Evolutionary conservation across 176 grass and related monocot species (phyloP).

Genomic region (Phoenix roebelenii): DNA sequence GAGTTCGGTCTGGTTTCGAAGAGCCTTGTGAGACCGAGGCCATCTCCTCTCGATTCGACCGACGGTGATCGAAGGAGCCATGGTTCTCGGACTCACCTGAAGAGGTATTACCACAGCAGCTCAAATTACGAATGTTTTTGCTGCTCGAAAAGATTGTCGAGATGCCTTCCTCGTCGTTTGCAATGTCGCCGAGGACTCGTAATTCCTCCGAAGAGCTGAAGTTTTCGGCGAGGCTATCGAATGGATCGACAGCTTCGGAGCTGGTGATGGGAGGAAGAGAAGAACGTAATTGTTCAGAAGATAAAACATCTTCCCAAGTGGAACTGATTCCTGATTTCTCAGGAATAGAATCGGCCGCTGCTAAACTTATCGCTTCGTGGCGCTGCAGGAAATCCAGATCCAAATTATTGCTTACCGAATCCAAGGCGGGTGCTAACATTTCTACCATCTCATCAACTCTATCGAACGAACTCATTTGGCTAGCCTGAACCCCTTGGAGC

Average conservation of each 20-base stretch:
- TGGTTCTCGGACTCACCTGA: slow-evolving; percentile 67
- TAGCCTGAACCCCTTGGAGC: slow-evolving; percentile 13
- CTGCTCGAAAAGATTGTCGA: slow-evolving; percentile 16
- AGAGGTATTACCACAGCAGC: slow-evolving; percentile 49
- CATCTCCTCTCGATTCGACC: slow-evolving; percentile 41
- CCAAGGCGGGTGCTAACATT: slow-evolving; percentile 14
- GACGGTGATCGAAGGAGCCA: slow-evolving; percentile 19
- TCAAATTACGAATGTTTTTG: slow-evolving; percentile 30
- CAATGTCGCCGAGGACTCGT: background rate
- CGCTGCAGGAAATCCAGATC: slow-evolving; percentile 22
- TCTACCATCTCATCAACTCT: slow-evolving; percentile 11
- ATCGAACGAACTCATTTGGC: slow-evolving; percentile 3
- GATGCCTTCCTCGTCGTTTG: background rate
- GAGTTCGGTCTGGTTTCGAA: slow-evolving; percentile 25
- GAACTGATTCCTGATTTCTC: background rate
- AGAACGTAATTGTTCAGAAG: slow-evolving; percentile 19
- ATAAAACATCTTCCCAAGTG: slow-evolving; percentile 13
- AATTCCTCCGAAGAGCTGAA: background rate
- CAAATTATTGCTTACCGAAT: slow-evolving; percentile 9
- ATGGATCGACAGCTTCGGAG: background rate
- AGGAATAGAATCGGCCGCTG: background rate
- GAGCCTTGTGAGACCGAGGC: slow-evolving; percentile 39
- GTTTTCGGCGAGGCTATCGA: slow-evolving; percentile 10
- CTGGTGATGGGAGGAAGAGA: slow-evolving; percentile 10
- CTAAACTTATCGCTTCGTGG: slow-evolving; percentile 7